These are phyloP conservation scores for Arabidopsis lyrata DNA, from an alignment of 441 rosid genomes.

Conservation along the genomic window DNA sequence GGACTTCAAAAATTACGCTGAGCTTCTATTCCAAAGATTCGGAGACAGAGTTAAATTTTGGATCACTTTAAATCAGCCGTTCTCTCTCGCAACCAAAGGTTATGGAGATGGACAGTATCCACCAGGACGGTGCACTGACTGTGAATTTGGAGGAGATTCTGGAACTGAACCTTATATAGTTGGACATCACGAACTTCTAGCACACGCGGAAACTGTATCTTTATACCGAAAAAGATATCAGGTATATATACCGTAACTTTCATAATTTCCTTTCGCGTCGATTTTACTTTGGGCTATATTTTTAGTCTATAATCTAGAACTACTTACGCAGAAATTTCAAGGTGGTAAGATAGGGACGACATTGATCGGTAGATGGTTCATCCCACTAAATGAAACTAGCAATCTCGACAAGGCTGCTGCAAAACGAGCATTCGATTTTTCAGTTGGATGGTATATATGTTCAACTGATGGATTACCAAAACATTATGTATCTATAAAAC, in stretches of 20 bases:
- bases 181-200: not conserved
- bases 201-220: not conserved
- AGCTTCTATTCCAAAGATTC: conserved; percentile 15
- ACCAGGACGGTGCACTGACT: conserved; percentile 5
- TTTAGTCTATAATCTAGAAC: not conserved
- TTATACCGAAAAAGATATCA: conserved; percentile 16
- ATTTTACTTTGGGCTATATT: not conserved
- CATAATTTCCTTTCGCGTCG: not conserved
- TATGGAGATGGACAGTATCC: conserved; percentile 13
- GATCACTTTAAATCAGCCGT: conserved; percentile 8
- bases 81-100: not conserved
- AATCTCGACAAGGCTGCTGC: conserved; percentile 18
- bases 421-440: conserved; percentile 19
- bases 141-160: conserved; percentile 17
- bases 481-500: not conserved
- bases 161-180: conserved; percentile 19
- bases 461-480: not conserved
- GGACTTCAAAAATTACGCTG: not conserved
- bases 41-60: conserved; percentile 14
- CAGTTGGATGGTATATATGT: conserved; percentile 24
- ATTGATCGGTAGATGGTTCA: conserved; percentile 28
- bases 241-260: not conserved
- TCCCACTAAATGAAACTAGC: conserved; percentile 17
- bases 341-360: conserved; percentile 30
- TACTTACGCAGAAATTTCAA: conserved; percentile 8